These are phyloP conservation scores for Fonsecaea nubica DNA, from an alignment of 2,329 filamentous ascomycete genomes.

Conservation along the genomic window DNA sequence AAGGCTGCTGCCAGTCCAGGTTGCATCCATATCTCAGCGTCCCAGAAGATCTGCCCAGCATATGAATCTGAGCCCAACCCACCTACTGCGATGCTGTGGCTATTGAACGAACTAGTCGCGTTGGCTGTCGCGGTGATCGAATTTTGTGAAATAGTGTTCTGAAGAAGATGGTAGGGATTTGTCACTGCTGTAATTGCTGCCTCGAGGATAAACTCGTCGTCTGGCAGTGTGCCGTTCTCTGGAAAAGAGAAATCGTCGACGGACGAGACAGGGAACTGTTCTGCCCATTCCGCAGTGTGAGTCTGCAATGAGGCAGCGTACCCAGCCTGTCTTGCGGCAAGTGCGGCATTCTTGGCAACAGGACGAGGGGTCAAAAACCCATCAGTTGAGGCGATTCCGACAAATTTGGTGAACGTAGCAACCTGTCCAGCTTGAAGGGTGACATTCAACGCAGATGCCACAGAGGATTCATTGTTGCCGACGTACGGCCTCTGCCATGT, in stretches of 20 bases:
- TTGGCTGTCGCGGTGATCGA: conserved; percentile 57
- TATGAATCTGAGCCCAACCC: conserved; percentile 72
- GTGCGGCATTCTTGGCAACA: conserved; percentile 63
- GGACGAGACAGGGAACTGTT: conserved; percentile 64
- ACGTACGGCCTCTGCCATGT: conserved; percentile 56
- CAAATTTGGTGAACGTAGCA: conserved; percentile 68
- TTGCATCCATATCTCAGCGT: conserved; percentile 72
- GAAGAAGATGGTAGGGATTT: conserved; percentile 56
- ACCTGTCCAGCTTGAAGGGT: conserved; percentile 60
- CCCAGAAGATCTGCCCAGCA: conserved; percentile 70
- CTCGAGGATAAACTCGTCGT: conserved; percentile 63
- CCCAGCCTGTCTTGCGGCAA: conserved; percentile 58
- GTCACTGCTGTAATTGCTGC: conserved; percentile 56
- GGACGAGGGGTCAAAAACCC: conserved; percentile 66
- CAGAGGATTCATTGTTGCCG: conserved; percentile 65
- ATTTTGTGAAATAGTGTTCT: conserved; percentile 60
- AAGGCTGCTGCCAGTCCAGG: conserved; percentile 69
- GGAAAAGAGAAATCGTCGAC: conserved; percentile 69
- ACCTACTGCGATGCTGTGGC: conserved; percentile 71
- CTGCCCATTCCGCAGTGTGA: conserved; percentile 68
- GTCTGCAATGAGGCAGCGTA: conserved; percentile 62
- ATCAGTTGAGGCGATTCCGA: conserved; percentile 72
- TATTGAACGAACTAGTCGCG: conserved; percentile 57
- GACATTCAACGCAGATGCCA: conserved; percentile 66
- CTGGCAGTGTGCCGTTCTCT: conserved; percentile 62